A percentile compares a stretch with the other conserved stretches of the same genome.
These are phyloP conservation scores for Drechslerella dactyloides DNA, from an alignment of 2,329 filamentous ascomycete genomes.

Conservation along the genomic window DNA sequence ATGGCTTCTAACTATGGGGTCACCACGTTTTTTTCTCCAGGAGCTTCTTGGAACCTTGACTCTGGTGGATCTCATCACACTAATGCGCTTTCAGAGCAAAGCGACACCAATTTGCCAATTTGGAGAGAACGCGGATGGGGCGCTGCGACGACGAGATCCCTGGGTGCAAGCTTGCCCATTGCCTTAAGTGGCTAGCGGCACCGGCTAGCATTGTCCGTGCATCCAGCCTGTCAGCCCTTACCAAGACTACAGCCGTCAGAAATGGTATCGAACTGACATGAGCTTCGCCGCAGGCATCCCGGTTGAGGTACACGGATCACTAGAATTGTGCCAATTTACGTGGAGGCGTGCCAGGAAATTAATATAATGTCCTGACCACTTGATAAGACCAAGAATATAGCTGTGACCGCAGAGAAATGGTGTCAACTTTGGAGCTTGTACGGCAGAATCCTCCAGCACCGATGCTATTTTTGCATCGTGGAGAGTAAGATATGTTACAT, in stretches of 20 bases:
- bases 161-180: conserved; percentile 33
- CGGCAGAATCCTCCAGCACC: no score
- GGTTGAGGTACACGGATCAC: conserved; percentile 26
- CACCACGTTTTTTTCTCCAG: conserved; percentile 46
- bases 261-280: conserved; percentile 35
- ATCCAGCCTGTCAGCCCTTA: conserved; percentile 49
- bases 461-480: conserved; percentile 13
- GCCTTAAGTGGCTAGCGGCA: conserved; percentile 33
- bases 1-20: conserved; percentile 11
- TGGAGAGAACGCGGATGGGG: conserved; percentile 26
- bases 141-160: conserved; percentile 30
- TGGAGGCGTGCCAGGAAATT: conserved; percentile 39
- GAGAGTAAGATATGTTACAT: no score
- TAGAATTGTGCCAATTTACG: conserved; percentile 35
- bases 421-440: not conserved
- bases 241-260: conserved; percentile 32
- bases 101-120: conserved; percentile 39
- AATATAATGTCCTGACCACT: conserved; percentile 14
- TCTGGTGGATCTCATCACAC: conserved; percentile 21
- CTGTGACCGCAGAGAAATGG: conserved; percentile 2
- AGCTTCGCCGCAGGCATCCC: conserved; percentile 22
- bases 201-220: conserved; percentile 46
- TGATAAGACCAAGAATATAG: conserved; percentile 10
- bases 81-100: conserved; percentile 36
- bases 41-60: conserved; percentile 44